A percentile compares a stretch with the other conserved stretches of the same genome.
These are phyloP conservation scores for Exophiala dermatitidis DNA, from an alignment of 2,329 filamentous ascomycete species.

Conservation along the genomic window DNA sequence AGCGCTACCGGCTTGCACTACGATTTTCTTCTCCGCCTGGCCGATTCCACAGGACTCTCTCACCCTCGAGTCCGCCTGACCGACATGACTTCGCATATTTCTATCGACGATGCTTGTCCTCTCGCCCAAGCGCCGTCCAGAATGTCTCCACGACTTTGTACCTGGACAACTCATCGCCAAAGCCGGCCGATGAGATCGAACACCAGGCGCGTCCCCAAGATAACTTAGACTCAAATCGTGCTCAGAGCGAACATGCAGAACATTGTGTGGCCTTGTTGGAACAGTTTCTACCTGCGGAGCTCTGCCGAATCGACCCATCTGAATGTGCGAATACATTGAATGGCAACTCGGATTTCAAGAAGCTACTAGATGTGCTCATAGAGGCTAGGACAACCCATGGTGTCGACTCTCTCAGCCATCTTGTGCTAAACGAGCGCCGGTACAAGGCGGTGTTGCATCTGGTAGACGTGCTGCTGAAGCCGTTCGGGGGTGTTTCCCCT, in stretches of 20 bases:
- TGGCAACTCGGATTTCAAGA: slow-evolving; percentile 25
- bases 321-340: slow-evolving; percentile 6
- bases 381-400: slow-evolving; percentile 28
- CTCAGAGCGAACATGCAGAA: slow-evolving; percentile 26
- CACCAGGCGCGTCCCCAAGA: not conserved
- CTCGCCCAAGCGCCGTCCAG: not conserved
- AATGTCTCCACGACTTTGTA: not conserved
- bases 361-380: slow-evolving; percentile 31
- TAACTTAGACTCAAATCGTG: not conserved
- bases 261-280: slow-evolving; percentile 35
- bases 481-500: slow-evolving; percentile 26
- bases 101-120: not conserved
- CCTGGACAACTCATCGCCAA: not conserved
- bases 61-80: not conserved
- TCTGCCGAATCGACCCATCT: slow-evolving; percentile 20
- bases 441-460: slow-evolving; percentile 38
- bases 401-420: slow-evolving; percentile 35
- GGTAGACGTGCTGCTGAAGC: slow-evolving; percentile 35
- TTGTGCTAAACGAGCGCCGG: slow-evolving; percentile 36
- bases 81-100: not conserved
- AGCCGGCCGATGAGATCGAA: not conserved
- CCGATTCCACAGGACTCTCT: not conserved
- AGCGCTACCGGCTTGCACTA: not conserved
- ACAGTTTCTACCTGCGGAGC: slow-evolving; percentile 30
- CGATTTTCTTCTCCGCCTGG: not conserved